A percentile compares a stretch with the other conserved stretches of the same genome.
These are phyloP conservation scores for Filobasidium floriforme DNA, from an alignment of 768 basidiomycete genomes.

Conservation along the genomic window DNA sequence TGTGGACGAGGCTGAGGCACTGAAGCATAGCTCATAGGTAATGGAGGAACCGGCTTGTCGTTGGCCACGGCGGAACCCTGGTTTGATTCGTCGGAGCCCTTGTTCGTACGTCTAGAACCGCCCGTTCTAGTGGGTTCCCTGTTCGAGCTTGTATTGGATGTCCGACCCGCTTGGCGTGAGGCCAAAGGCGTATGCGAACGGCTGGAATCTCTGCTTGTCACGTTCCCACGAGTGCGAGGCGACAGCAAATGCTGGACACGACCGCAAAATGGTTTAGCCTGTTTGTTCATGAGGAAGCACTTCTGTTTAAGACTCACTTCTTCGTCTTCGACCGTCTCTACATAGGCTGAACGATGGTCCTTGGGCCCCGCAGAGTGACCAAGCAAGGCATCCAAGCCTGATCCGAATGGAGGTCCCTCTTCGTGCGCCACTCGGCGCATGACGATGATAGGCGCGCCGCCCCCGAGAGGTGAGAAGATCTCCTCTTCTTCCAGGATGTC, in stretches of 20 bases:
- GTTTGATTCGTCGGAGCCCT: too few relatives aligned
- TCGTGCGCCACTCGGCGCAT: constrained; percentile 19
- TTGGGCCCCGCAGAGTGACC: constrained; percentile 10
- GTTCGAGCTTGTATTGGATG: too few relatives aligned
- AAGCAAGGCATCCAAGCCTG: constrained; percentile 19
- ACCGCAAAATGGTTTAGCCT: too few relatives aligned
- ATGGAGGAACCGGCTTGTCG: neutral
- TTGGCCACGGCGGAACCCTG: too few relatives aligned
- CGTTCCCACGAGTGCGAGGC: too few relatives aligned
- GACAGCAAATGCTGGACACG: too few relatives aligned
- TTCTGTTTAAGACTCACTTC: constrained; percentile 31
- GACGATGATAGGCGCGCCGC: constrained; percentile 21
- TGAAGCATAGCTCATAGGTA: constrained; percentile 6
- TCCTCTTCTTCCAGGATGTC: constrained; percentile 2
- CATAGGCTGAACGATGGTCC: constrained; percentile 37
- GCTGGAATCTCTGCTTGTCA: too few relatives aligned
- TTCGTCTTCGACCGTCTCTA: constrained; percentile 38
- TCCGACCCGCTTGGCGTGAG: too few relatives aligned
- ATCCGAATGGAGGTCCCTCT: neutral
- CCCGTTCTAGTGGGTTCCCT: too few relatives aligned
- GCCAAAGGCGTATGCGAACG: too few relatives aligned
- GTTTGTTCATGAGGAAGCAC: neutral
- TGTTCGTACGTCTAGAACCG: too few relatives aligned
- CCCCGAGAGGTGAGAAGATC: constrained; percentile 6
- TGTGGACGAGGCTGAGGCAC: neutral